A percentile compares a stretch with the other conserved stretches of the same genome.
Evolutionary conservation across 2,329 filamentous ascomycete species (phyloP).

Genomic region (Sporothrix euskadiensis): DNA sequence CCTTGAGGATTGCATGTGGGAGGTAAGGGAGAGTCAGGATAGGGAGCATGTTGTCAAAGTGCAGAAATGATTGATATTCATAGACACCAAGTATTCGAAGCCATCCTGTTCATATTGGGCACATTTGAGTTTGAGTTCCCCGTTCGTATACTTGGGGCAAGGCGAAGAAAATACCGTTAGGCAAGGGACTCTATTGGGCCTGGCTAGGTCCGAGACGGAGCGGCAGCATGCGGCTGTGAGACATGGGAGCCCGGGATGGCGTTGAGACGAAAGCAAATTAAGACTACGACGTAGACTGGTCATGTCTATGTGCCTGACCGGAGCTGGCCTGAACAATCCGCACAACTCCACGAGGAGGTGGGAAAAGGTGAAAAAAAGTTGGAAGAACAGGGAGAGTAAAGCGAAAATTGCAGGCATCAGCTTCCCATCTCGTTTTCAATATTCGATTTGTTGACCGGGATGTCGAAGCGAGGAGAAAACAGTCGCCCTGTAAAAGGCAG

Average conservation of each 20-base stretch:
- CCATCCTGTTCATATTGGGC: background rate
- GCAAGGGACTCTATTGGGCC: background rate
- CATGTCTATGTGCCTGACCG: too few relatives aligned
- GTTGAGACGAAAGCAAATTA: background rate
- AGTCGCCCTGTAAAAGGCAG: background rate
- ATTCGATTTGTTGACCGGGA: background rate
- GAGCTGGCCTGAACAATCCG: background rate
- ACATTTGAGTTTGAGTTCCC: too few relatives aligned
- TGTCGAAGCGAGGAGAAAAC: background rate
- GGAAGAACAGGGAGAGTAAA: background rate
- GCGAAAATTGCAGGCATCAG: background rate
- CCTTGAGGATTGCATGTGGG: background rate
- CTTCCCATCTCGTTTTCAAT: background rate
- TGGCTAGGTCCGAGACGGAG: background rate
- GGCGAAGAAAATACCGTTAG: background rate
- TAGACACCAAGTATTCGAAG: background rate
- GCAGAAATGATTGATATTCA: background rate
- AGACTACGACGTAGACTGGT: background rate
- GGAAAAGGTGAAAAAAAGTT: background rate
- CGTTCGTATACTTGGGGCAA: too few relatives aligned
- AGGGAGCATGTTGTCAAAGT: background rate
- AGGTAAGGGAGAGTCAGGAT: background rate
- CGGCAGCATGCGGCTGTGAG: background rate
- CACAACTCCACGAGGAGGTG: background rate
- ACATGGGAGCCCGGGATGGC: background rate